Conservation (phyloP, 306 rosid species). For the Rosa lucieae region DNA sequence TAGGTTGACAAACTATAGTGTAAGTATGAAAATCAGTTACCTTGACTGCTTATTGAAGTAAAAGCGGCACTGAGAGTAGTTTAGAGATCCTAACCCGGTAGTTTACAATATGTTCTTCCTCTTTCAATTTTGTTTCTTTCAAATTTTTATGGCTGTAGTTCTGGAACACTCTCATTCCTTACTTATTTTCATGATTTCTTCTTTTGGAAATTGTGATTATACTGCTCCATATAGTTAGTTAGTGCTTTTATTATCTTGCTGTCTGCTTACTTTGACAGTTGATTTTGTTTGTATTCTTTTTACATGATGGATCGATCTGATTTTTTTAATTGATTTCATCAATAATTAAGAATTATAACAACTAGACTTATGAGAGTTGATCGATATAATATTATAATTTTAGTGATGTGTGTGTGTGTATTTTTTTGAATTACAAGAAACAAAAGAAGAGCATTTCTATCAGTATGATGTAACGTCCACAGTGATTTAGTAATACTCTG, state of each 20-base stretch:
- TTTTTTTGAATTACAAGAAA: too few species aligned
- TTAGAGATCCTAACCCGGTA: constrained; percentile 2
- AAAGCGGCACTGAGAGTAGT: constrained; percentile 13
- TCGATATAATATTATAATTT: too few species aligned
- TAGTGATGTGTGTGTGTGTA: too few species aligned
- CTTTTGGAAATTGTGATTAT: background rate
- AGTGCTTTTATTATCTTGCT: background rate
- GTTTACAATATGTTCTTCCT: background rate
- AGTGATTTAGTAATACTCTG: too few species aligned
- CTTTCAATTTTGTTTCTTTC: background rate
- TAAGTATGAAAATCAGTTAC: constrained; percentile 40
- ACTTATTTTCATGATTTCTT: background rate
- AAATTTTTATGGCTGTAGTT: background rate
- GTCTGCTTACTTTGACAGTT: background rate
- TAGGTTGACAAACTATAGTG: constrained; percentile 46
- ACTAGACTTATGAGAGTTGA: too few species aligned
- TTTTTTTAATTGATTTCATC: background rate
- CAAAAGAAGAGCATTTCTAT: too few species aligned
- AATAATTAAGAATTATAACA: too few species aligned
- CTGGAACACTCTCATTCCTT: background rate
- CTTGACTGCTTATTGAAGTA: constrained; percentile 27
- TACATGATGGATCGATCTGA: background rate
- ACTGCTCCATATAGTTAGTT: background rate
- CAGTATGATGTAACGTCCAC: too few species aligned
- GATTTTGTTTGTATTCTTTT: background rate